Conservation (phyloP, 441 rosid species). For the Bruguiera hainesii region DNA sequence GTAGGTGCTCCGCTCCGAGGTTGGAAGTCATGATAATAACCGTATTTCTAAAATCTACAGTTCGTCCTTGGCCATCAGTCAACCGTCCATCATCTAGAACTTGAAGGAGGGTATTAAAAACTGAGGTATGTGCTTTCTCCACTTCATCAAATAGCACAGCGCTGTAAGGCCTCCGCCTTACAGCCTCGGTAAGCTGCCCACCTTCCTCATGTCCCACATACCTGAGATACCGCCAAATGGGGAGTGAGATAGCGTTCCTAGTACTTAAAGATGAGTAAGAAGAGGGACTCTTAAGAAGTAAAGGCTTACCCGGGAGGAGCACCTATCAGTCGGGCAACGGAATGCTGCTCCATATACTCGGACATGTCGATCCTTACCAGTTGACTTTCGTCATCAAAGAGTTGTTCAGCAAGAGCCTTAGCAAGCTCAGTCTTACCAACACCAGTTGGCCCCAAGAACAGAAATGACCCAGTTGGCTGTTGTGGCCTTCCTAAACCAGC, state of each 20-base stretch:
- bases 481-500: constrained; percentile 96
- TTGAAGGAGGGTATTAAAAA: constrained; percentile 76
- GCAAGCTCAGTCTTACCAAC: constrained; percentile 97
- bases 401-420: constrained; percentile 92
- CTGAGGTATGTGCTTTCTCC: constrained; percentile 84
- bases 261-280: no score
- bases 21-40: constrained; percentile 90
- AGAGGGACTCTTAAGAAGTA: no score
- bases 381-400: constrained; percentile 80
- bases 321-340: constrained; percentile 80
- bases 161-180: constrained; percentile 78
- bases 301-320: constrained; percentile 87
- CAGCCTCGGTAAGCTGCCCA: constrained; percentile 89
- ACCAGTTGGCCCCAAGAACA: constrained; percentile 96
- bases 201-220: constrained; percentile 97
- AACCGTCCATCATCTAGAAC: constrained; percentile 87
- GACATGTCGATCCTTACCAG: constrained; percentile 92
- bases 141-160: constrained; percentile 87
- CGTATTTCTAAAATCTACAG: constrained; percentile 73
- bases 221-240: constrained; percentile 24
- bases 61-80: constrained; percentile 92
- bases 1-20: constrained; percentile 82
- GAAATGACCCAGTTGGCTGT: constrained; percentile 92
- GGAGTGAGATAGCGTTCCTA: background rate
- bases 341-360: constrained; percentile 92